Evolutionary conservation across 1,139 yeast genomes (phyloP).

Genomic region (Pichia sp.): DNA sequence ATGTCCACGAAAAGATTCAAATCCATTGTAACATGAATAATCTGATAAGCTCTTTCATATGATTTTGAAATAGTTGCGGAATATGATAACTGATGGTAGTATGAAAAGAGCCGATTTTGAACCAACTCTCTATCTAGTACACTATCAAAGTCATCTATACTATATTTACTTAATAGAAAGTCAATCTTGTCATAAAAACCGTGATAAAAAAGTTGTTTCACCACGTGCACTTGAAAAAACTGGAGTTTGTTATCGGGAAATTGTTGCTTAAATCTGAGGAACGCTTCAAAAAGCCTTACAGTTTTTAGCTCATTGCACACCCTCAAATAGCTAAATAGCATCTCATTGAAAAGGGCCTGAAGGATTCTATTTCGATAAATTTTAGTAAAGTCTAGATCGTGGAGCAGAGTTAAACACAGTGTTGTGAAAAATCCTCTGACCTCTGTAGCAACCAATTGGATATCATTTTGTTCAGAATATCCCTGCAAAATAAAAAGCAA

Average conservation of each 20-base stretch:
- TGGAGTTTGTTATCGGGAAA: constrained; percentile 7
- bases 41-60: constrained; percentile 7
- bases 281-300: constrained; percentile 5
- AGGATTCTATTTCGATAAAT: not conserved
- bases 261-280: not conserved
- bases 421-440: constrained; percentile 7
- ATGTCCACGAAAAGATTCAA: not conserved
- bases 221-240: constrained; percentile 19
- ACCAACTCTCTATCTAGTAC: not conserved
- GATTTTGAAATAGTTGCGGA: not conserved
- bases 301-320: constrained; percentile 10
- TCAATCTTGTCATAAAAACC: constrained; percentile 11
- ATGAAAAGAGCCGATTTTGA: not conserved
- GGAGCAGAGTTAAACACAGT: not conserved
- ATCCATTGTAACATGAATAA: not conserved
- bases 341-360: constrained; percentile 1
- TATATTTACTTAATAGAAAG: constrained; percentile 5
- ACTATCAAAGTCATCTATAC: constrained; percentile 9
- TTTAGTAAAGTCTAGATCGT: not conserved
- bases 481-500: constrained; percentile 1
- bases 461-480: not conserved
- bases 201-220: constrained; percentile 14
- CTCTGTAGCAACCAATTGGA: not conserved
- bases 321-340: constrained; percentile 3
- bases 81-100: constrained; percentile 8